Conservation (phyloP, 2,329 filamentous ascomycete genomes). For the Teratosphaeria viscida region DNA sequence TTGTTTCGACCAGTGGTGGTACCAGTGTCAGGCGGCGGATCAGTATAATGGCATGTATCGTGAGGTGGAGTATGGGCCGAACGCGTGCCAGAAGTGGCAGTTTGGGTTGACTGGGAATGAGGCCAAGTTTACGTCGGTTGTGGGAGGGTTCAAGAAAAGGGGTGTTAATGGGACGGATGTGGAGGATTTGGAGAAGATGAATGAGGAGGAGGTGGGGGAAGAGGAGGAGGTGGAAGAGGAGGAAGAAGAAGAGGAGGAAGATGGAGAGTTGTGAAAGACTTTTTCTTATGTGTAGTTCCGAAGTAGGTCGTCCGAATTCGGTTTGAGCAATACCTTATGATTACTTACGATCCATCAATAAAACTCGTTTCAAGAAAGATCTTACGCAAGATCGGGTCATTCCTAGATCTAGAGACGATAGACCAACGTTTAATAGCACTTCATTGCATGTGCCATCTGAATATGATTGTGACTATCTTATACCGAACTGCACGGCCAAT, state of each 20-base stretch:
- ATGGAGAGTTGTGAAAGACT: background rate
- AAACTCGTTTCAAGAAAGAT: too few species aligned
- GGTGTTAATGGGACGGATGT: background rate
- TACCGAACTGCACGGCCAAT: background rate
- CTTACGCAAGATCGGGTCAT: too few species aligned
- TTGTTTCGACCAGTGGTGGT: constrained; percentile 11
- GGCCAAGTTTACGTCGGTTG: background rate
- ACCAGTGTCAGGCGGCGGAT: constrained; percentile 6
- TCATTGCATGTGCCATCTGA: too few species aligned
- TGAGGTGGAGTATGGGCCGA: background rate
- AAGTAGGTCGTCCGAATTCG: too few species aligned
- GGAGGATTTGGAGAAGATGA: background rate
- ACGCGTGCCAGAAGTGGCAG: constrained; percentile 9
- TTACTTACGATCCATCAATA: too few species aligned
- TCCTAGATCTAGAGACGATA: background rate
- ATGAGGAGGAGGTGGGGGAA: background rate
- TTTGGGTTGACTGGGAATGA: background rate
- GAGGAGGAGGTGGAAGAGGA: background rate
- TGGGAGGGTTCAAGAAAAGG: background rate
- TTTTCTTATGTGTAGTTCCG: background rate
- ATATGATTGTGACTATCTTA: background rate
- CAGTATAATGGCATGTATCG: background rate
- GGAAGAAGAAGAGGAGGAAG: background rate
- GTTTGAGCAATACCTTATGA: too few species aligned
- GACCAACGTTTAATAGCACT: too few species aligned